Evolutionary conservation across 2,329 filamentous ascomycete species (phyloP).

Genomic region (Aspergillus melleus): DNA sequence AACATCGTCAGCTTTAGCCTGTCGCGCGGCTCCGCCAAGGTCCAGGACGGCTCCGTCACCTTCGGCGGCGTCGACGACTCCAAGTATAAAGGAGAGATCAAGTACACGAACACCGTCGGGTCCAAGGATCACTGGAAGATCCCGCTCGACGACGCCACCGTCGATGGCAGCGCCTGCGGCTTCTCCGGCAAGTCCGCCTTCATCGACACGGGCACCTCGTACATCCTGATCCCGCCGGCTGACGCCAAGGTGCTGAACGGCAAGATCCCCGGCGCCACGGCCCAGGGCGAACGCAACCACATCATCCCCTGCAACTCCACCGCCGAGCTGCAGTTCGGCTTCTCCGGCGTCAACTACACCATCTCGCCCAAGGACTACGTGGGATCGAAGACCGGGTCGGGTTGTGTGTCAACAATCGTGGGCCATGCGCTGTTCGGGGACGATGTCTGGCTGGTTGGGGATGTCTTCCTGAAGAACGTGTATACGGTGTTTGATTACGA

Average conservation of each 20-base stretch:
- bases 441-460: conserved; percentile 75
- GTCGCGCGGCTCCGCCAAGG: conserved; percentile 64
- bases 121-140: conserved; percentile 70
- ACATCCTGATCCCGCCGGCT: conserved; percentile 67
- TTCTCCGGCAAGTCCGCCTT: conserved; percentile 62
- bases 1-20: conserved; percentile 73
- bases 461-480: conserved; percentile 86
- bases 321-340: conserved; percentile 61
- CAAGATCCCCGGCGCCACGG: conserved; percentile 62
- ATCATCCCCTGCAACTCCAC: conserved; percentile 71
- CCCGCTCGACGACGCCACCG: conserved; percentile 63
- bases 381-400: conserved; percentile 32
- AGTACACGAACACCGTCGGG: conserved; percentile 60
- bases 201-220: conserved; percentile 82
- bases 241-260: conserved; percentile 69
- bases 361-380: conserved; percentile 74
- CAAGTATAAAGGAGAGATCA: conserved; percentile 67
- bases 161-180: conserved; percentile 60
- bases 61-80: conserved; percentile 70
- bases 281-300: conserved; percentile 63
- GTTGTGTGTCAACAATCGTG: conserved; percentile 70
- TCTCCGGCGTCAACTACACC: conserved; percentile 66
- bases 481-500: conserved; percentile 84
- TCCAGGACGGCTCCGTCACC: conserved; percentile 72
- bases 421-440: conserved; percentile 65